Conservation (phyloP, 78 protist genomes). For the Emiliania huxleyi region DNA sequence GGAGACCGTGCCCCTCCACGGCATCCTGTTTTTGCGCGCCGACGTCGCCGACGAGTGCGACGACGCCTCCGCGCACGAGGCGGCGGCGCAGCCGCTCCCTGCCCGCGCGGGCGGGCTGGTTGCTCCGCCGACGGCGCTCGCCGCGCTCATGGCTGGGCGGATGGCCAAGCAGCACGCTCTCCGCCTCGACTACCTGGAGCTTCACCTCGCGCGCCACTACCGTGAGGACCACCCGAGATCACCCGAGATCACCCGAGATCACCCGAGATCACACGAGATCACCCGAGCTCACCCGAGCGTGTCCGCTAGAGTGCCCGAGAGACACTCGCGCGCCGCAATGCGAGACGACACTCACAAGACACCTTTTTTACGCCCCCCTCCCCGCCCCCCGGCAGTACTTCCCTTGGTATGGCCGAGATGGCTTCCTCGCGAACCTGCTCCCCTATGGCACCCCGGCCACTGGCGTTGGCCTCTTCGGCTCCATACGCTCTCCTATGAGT, state of each 20-base stretch:
- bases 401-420: neutral
- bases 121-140: neutral
- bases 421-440: too few relatives aligned
- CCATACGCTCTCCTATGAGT: too few relatives aligned
- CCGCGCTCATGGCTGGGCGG: neutral
- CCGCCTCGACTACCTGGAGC: neutral
- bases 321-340: too few relatives aligned
- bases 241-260: neutral
- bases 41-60: neutral
- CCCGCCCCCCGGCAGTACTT: too few relatives aligned
- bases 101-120: neutral
- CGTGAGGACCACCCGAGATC: neutral
- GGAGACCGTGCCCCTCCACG: neutral
- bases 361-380: too few relatives aligned
- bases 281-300: neutral
- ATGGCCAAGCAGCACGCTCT: neutral
- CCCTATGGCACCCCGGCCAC: too few relatives aligned
- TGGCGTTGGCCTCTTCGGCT: too few relatives aligned
- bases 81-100: neutral
- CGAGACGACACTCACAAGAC: too few relatives aligned
- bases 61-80: neutral
- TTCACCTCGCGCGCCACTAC: neutral
- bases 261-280: neutral
- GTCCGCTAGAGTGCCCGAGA: too few relatives aligned
- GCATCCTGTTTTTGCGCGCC: neutral